Evolutionary conservation across 768 basidiomycete genomes (phyloP).

Genomic region (Naganishia vaughanmartiniae): DNA sequence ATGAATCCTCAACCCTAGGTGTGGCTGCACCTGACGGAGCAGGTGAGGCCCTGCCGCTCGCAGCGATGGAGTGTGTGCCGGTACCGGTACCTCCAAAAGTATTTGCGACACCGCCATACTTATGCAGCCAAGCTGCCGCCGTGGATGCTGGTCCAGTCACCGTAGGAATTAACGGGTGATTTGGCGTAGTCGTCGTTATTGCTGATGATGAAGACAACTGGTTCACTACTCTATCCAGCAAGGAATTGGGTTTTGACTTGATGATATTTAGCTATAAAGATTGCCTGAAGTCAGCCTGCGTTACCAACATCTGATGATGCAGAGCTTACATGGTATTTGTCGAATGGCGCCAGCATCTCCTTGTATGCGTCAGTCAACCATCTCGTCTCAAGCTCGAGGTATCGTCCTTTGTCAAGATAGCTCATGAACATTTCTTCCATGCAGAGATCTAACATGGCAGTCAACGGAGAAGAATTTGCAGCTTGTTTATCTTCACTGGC

Average conservation of each 20-base stretch:
- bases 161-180: constrained; percentile 36
- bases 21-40: constrained; percentile 19
- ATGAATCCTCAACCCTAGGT: constrained; percentile 10
- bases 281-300: constrained; percentile 57
- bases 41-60: constrained; percentile 20
- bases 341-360: constrained; percentile 67
- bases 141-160: constrained; percentile 55
- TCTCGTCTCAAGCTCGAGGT: constrained; percentile 85
- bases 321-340: constrained; percentile 77
- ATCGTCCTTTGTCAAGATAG: constrained; percentile 85
- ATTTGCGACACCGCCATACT: constrained; percentile 56
- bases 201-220: constrained; percentile 65
- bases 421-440: constrained; percentile 95
- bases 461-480: constrained; percentile 63
- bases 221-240: constrained; percentile 88
- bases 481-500: constrained; percentile 36
- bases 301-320: neutral
- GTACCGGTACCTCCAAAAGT: constrained; percentile 22
- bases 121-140: constrained; percentile 75
- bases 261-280: constrained; percentile 53
- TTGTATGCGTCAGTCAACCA: constrained; percentile 77
- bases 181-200: constrained; percentile 55
- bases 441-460: constrained; percentile 83
- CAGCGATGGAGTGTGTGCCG: neutral
- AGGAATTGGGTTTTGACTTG: constrained; percentile 61